Conservation (phyloP, 2,329 filamentous ascomycete genomes). For the Verticillium klebahnii region DNA sequence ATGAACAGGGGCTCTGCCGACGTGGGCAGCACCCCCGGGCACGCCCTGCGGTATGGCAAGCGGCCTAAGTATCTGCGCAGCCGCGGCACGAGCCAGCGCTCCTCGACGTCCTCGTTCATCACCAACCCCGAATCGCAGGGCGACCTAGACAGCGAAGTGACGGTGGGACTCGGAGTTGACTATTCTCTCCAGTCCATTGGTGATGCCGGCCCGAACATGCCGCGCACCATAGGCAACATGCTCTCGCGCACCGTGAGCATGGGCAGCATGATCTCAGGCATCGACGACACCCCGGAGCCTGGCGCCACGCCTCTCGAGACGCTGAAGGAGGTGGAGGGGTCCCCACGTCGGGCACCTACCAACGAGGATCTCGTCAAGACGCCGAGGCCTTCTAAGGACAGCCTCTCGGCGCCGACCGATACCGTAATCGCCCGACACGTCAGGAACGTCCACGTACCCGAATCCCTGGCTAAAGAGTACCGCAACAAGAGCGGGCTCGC, state of each 20-base stretch:
- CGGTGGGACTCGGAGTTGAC: slow-evolving; percentile 63
- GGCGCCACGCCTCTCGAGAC: slow-evolving; percentile 43
- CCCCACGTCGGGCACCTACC: slow-evolving; percentile 25
- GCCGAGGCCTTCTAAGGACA: slow-evolving; percentile 57
- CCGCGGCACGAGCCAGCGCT: slow-evolving; percentile 52
- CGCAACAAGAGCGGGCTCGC: slow-evolving; percentile 65
- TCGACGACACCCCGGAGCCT: slow-evolving; percentile 50
- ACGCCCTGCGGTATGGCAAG: slow-evolving; percentile 38
- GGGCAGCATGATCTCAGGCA: slow-evolving; percentile 80
- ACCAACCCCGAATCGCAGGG: slow-evolving; percentile 49
- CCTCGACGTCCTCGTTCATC: slow-evolving; percentile 56
- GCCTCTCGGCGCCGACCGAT: slow-evolving; percentile 68
- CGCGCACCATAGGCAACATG: slow-evolving; percentile 45
- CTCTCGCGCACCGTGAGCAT: slow-evolving; percentile 78
- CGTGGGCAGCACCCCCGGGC: slow-evolving; percentile 41
- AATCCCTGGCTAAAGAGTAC: slow-evolving; percentile 82
- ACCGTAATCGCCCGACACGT: slow-evolving; percentile 86
- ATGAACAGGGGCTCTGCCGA: slow-evolving; percentile 29
- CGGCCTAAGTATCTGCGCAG: slow-evolving; percentile 56
- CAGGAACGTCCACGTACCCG: slow-evolving; percentile 84
- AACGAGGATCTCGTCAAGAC: slow-evolving; percentile 57
- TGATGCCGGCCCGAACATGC: slow-evolving; percentile 54
- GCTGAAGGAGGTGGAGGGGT: slow-evolving; percentile 42
- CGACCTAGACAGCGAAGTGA: slow-evolving; percentile 68
- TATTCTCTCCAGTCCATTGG: slow-evolving; percentile 81